Percentiles rank a stretch among this genome's conserved stretches.
Evolutionary conservation across 2,329 filamentous ascomycete species (phyloP).

Genomic region (Xylaria sp.): DNA sequence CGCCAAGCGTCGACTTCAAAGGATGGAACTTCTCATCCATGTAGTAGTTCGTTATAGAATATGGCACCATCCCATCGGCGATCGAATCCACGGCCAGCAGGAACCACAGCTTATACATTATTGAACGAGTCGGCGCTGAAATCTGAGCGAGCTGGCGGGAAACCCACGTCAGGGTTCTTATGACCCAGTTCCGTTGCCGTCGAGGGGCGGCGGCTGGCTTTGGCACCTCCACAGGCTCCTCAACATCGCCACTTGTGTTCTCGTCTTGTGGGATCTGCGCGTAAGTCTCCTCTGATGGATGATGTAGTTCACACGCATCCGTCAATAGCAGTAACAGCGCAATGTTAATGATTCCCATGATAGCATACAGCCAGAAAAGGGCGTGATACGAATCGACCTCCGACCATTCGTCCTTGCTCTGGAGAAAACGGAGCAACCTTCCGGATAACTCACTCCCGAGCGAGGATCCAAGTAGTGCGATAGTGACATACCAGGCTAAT

Average conservation of each 20-base stretch:
- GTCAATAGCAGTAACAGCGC: conserved; percentile 50
- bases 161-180: conserved; percentile 28
- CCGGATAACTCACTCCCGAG: conserved; percentile 57
- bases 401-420: conserved; percentile 49
- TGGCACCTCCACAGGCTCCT: background rate
- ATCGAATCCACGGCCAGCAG: conserved; percentile 66
- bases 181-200: conserved; percentile 18
- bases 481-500: conserved; percentile 67
- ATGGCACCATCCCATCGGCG: conserved; percentile 66
- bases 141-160: conserved; percentile 54
- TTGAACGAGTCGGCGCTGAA: conserved; percentile 56
- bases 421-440: conserved; percentile 51
- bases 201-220: conserved; percentile 12
- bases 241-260: background rate
- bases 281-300: conserved; percentile 29
- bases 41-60: conserved; percentile 61
- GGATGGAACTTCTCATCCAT: conserved; percentile 59
- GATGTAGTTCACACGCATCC: conserved; percentile 51
- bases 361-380: conserved; percentile 60
- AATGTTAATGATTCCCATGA: conserved; percentile 58
- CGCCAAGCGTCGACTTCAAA: conserved; percentile 60
- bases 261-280: conserved; percentile 27
- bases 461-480: conserved; percentile 57
- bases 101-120: conserved; percentile 68
- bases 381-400: conserved; percentile 57